Base-by-base conservation (phyloP, 768 basidiomycete genomes). In the Serendipita sp. region DNA sequence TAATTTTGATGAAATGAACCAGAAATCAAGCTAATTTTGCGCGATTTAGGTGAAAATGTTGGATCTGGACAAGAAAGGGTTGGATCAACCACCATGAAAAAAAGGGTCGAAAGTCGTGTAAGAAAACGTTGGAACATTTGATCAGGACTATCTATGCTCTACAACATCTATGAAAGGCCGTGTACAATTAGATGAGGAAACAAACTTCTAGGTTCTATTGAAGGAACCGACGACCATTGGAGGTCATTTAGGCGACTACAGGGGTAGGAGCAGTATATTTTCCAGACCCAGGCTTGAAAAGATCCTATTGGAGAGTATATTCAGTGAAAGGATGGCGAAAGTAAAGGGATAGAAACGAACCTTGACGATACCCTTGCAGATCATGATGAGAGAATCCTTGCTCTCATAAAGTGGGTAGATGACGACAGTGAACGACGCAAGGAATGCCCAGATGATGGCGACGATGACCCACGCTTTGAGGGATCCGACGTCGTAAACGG, bases 331-430 rank as follows among this genome's bases (percentile, higher is more conserved):
- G n/a, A 28, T 11, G 32, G 11, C 45, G 8, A 8, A 51, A 51
- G n/a, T n/a, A 32, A n/a, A 2, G n/a, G 48, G 7, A 51, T 18
- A 8, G 24, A 18, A n/a, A 18, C 73, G 62, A 45, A 86, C 89
- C 80, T 84, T 89, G 68, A 83, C 68, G 46, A 91, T 74, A 4
- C 90, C 89, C 56, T 71, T 73, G 30, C 67, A 38, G 58, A 94
- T 88, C 72, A 81, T 74, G 3, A 13, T 41, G 53, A 97, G 70
- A 0, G 88, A 89, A 3, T 67, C 76, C 46, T 89, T 77, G 63
- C 88, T 90, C 77, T 97, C 93, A 75, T 80, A 95, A 3, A 95
- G 75, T 18, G 93, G 93, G 70, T 91, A 92, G 13, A 95, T 28
- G 18, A 94, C 89, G 47, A 92, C 89, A 4, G 82, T 76, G 66